A percentile compares a stretch with the other conserved stretches of the same genome.
phyloP scores from a whole-genome alignment of 192 early-diverging fungal genomes.

The Allomyces arbusculus region DNA sequence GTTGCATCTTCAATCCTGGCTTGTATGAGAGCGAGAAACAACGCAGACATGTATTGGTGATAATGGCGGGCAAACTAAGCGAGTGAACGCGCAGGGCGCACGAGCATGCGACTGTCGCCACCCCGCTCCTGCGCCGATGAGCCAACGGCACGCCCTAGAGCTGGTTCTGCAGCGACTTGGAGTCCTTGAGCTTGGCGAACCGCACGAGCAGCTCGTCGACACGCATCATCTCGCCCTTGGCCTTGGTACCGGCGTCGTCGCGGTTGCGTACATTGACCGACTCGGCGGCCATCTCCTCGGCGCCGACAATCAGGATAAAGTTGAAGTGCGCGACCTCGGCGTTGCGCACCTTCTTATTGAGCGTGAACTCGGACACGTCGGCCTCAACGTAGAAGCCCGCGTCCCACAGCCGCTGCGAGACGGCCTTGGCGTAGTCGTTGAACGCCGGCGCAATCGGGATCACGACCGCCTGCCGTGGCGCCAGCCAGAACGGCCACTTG shows the following conservation, averaged over 20 bases:
- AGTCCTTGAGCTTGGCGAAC: constrained; percentile 47
- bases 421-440: constrained; percentile 61
- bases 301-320: constrained; percentile 92
- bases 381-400: constrained; percentile 68
- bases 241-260: constrained; percentile 60
- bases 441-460: constrained; percentile 67
- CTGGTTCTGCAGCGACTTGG: constrained; percentile 25
- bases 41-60: too few species aligned
- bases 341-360: constrained; percentile 96
- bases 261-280: constrained; percentile 83
- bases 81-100: too few species aligned
- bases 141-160: too few species aligned
- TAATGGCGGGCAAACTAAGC: too few species aligned
- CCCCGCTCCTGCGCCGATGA: too few species aligned
- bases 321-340: constrained; percentile 85
- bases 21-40: too few species aligned
- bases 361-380: constrained; percentile 62
- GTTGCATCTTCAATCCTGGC: too few species aligned
- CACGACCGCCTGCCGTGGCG: constrained; percentile 29
- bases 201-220: constrained; percentile 47
- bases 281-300: constrained; percentile 47
- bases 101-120: too few species aligned
- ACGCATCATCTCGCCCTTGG: constrained; percentile 56
- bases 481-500: constrained; percentile 97
- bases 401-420: constrained; percentile 42